phyloP scores from a whole-genome alignment of 139 green algal species.

The Coelastrella sp. region DNA sequence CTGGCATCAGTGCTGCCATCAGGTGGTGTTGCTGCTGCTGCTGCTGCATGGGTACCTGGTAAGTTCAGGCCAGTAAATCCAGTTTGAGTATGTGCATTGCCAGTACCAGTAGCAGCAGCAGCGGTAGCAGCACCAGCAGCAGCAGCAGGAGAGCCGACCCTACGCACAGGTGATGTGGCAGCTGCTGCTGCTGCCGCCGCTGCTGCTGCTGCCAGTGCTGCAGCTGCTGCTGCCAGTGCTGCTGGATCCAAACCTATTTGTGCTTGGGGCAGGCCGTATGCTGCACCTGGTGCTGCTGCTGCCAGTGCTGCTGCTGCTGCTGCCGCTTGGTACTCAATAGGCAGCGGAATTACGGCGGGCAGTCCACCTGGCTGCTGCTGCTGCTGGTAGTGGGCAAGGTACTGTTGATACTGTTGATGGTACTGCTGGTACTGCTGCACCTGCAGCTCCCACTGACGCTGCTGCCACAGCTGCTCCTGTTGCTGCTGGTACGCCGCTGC shows the following conservation, averaged over 20 bases:
- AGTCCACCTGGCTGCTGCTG: constrained; percentile 18
- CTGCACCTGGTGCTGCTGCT: constrained; percentile 4
- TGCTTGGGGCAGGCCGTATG: neutral
- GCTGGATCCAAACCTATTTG: neutral
- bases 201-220: constrained; percentile 36
- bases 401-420: constrained; percentile 12
- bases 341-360: no score
- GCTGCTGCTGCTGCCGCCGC: constrained; percentile 34
- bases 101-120: neutral
- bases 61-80: neutral
- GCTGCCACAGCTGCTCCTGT: neutral
- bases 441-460: constrained; percentile 21
- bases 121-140: neutral
- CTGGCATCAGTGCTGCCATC: constrained; percentile 1
- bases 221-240: constrained; percentile 39
- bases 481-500: neutral
- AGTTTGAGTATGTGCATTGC: neutral
- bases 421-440: constrained; percentile 38
- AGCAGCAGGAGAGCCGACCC: neutral
- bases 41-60: neutral
- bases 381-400: constrained; percentile 3
- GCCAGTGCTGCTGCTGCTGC: constrained; percentile 21
- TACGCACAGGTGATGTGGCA: neutral
- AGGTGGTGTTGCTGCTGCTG: constrained; percentile 8
- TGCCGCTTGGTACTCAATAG: neutral